Percentiles rank a stretch among this genome's conserved stretches.
phyloP scores from a whole-genome alignment of 1,284 basidiomycete species.

The Neonothopanus nambi region DNA sequence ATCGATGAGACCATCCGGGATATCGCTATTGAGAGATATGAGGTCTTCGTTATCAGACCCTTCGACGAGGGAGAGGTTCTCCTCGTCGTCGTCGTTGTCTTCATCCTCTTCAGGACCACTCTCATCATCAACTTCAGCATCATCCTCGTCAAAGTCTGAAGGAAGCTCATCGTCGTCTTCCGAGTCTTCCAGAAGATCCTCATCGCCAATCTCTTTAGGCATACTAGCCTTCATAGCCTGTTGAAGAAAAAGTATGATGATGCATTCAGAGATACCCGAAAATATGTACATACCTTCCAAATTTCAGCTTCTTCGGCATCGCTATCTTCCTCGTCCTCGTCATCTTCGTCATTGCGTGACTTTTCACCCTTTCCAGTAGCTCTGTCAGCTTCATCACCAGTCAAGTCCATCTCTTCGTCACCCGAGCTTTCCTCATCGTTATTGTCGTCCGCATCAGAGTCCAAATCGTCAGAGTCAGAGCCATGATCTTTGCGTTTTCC shows the following conservation, averaged over 20 bases:
- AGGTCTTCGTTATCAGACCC: constrained; percentile 70
- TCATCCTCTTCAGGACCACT: constrained; percentile 28
- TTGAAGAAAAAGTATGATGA: constrained; percentile 1
- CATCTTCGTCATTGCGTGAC: too few relatives aligned
- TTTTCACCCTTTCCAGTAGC: constrained; percentile 27
- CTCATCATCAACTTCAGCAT: constrained; percentile 36
- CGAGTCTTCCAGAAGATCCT: constrained; percentile 41
- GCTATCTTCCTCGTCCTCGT: constrained; percentile 34
- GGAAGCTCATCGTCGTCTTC: constrained; percentile 38
- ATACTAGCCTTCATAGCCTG: constrained; percentile 88
- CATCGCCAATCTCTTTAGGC: constrained; percentile 56
- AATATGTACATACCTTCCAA: constrained; percentile 69
- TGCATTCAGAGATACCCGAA: constrained; percentile 3
- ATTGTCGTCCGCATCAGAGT: constrained; percentile 29
- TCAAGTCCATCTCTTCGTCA: constrained; percentile 40
- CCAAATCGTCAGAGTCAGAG: constrained; percentile 27
- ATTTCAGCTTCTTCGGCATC: constrained; percentile 61
- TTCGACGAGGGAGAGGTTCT: constrained; percentile 58
- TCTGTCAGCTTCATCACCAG: constrained; percentile 43
- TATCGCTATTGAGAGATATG: constrained; percentile 55
- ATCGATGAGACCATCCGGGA: constrained; percentile 57
- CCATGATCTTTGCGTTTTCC: constrained; percentile 36
- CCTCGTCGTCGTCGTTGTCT: constrained; percentile 35
- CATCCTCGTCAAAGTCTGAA: constrained; percentile 35
- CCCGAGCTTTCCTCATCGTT: constrained; percentile 25